Evolutionary conservation across 331 rosid species (phyloP), one percentile per base, ranked within the genome.

Genomic region (Acacia pycnantha): DNA sequence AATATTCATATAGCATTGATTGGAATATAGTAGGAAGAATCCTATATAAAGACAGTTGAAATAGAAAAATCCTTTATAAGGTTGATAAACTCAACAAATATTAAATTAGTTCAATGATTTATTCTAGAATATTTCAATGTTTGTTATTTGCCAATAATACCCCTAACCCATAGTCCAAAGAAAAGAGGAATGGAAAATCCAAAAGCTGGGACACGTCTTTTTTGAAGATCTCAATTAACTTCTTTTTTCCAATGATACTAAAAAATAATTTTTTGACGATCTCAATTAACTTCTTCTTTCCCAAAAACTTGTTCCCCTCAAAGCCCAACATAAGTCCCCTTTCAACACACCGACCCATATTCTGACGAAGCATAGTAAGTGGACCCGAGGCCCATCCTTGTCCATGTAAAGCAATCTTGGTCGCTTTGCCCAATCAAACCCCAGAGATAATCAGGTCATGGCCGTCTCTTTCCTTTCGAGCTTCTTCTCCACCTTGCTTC

Each of bases 401-500:
- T 71, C 40, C 35, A 41, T 24, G 76, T 27, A 73, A 48, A 27
- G 43, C 76, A 6, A 33, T 27, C 18, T 47, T 72, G n/a, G 21
- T 7, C 2, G 76, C 76, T 70, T 22, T 26, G 76, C 24, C 37
- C 35, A 22, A 44, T 41, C 26, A 4, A 4, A 29, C 2, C 2
- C 29, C 48, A 48, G 51, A 43, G 15, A 48, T 26, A 6, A 66
- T 10, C 26, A 21, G 27, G 80, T 33, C 43, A 89, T 87, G 92
- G 86, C 84, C 29, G 76, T 76, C 44, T 69, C 81, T n/a, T 74
- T 76, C 70, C 65, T 87, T 29, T 56, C 83, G 18, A 70, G 78
- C 33, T 67, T 84, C 78, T 80, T 82, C 88, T 51, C 83, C 37
- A 29, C 75, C 77, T 79, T 85, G 65, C 81, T 54, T 26, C 73